Evolutionary conservation across 495 filamentous ascomycete genomes (phyloP).

Genomic region (Bacidia gigantensis): DNA sequence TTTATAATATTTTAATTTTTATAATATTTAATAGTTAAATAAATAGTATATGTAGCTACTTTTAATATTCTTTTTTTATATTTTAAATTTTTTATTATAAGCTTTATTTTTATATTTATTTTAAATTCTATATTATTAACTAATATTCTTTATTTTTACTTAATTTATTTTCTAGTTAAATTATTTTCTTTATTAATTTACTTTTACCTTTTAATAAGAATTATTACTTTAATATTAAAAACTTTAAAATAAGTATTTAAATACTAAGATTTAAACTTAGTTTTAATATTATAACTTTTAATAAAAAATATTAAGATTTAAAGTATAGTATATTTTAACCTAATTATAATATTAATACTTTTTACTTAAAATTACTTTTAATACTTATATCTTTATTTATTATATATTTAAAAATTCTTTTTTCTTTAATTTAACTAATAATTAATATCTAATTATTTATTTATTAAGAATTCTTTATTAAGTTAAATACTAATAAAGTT

Average conservation of each 20-base stretch:
- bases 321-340: neutral
- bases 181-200: neutral
- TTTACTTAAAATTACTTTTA: neutral
- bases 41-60: neutral
- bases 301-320: conserved; percentile 1
- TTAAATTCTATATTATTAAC: neutral
- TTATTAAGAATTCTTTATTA: neutral
- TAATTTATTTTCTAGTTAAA: too few species aligned
- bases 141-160: too few species aligned
- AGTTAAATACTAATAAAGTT: neutral
- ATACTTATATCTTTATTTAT: neutral
- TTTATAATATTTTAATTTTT: conserved; percentile 2
- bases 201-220: neutral
- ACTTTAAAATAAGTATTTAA: neutral
- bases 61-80: neutral
- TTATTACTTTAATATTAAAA: conserved; percentile 1
- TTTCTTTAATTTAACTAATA: too few species aligned
- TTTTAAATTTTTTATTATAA: conserved; percentile 2
- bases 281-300: conserved; percentile 2
- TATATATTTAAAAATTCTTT: neutral
- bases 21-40: conserved; percentile 4
- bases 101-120: neutral
- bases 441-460: too few species aligned
- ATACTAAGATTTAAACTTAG: neutral
- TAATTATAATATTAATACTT: neutral